Base-by-base conservation (phyloP, 306 rosid species). In the Betula pendula region DNA sequence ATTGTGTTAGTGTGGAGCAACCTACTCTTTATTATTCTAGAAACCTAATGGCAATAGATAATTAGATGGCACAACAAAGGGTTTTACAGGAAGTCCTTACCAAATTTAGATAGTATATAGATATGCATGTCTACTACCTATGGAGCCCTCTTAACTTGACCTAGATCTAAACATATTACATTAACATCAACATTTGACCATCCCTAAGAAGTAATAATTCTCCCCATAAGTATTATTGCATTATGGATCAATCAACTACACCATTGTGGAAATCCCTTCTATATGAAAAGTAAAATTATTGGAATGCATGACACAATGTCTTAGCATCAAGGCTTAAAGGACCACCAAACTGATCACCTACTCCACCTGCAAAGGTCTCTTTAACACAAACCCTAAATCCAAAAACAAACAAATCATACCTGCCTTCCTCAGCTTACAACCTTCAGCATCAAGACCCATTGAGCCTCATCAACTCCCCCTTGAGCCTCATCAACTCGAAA, bases 181-280 rank as follows among this genome's bases (percentile, higher is more conserved):
- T 77, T 20, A 19, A 52, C 19, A 60, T 22, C 31, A 44, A 43
- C 44, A 38, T 56, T 48, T 24, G 22, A 25, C 27, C 8, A 58
- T 58, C 38, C 14, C 8, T 27, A 20, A 15, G 42, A 62, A 62
- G 43, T 62, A 35, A 29, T 5, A 31, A 19, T 62, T 15, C 11
- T 31, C 43, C 40, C 42, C 68, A 24, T 11, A 58, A 58, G 38
- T 25, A 13, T 15, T 58, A 25, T 58, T 25, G 5, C 68, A 62
- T 55, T 29, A 60, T 31, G 8, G 13, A 62, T 44, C 74, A 69
- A 79, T 35, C 33, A 68, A 8, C 63, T 79, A 65, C 27, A 5
- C 53, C 75, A 69, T 69, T 69, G 38, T 44, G 53, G n/a, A 76
- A 78, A 62, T 8, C 40, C 43, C 29, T 22, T 60, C 40, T 72